phyloP scores from a whole-genome alignment of 2,329 filamentous ascomycete species.

The Aspergillus fumigatus region DNA sequence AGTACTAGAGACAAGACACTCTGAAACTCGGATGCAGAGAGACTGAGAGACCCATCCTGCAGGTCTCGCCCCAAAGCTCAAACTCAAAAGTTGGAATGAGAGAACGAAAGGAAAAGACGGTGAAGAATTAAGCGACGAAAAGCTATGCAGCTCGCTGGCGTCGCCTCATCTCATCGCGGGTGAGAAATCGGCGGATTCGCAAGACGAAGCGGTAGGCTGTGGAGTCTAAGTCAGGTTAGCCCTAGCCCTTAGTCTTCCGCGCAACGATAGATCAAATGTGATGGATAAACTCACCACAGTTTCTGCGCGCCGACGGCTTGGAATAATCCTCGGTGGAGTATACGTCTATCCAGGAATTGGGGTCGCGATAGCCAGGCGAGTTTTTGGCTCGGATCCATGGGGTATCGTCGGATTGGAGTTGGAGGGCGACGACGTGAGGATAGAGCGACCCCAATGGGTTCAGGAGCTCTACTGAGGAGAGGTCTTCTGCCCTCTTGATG shows the following conservation, averaged over 20 bases:
- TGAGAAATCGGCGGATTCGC: conserved; percentile 29
- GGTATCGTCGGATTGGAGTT: conserved; percentile 28
- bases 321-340: conserved; percentile 23
- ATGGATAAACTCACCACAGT: conserved; percentile 22
- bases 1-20: not conserved
- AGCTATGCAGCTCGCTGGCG: conserved; percentile 12
- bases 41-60: not conserved
- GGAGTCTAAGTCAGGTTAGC: conserved; percentile 16
- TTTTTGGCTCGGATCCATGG: conserved; percentile 22
- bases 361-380: conserved; percentile 27
- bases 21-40: not conserved
- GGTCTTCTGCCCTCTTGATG: conserved; percentile 18
- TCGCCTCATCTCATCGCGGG: conserved; percentile 27
- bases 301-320: conserved; percentile 16
- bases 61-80: no score
- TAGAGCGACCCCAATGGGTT: conserved; percentile 32
- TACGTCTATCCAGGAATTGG: conserved; percentile 28
- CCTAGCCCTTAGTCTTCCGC: conserved; percentile 14
- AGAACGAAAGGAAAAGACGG: not conserved
- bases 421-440: conserved; percentile 34
- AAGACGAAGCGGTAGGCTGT: conserved; percentile 27
- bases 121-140: not conserved
- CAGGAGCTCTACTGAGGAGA: conserved; percentile 26
- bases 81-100: not conserved
- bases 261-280: conserved; percentile 11